phyloP scores from a whole-genome alignment of 192 early-diverging fungal genomes.

The Diversispora eburnea region DNA sequence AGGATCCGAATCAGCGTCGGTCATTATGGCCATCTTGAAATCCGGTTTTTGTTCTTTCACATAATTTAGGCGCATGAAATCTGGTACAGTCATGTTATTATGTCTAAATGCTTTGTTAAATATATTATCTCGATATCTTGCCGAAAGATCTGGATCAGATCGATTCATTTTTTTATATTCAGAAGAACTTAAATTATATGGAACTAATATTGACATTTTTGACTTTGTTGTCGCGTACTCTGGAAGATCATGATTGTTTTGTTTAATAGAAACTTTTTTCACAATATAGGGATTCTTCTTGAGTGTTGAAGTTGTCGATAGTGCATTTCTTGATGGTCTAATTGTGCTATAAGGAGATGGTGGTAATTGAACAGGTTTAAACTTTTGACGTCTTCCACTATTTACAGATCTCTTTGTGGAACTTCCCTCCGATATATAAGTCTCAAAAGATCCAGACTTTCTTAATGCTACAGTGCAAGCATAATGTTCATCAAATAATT shows the following conservation, averaged over 20 bases:
- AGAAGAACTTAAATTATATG: conserved; percentile 6
- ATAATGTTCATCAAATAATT: neutral
- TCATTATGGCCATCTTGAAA: neutral
- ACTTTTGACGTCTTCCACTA: neutral
- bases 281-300: conserved; percentile 12
- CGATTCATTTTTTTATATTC: conserved; percentile 15
- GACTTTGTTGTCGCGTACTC: conserved; percentile 15
- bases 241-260: conserved; percentile 5
- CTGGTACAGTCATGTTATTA: conserved; percentile 13
- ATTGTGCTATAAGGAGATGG: neutral
- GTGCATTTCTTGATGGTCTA: neutral
- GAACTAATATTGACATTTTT: conserved; percentile 16
- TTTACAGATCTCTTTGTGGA: neutral
- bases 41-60: neutral
- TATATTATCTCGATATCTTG: neutral
- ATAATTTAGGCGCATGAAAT: neutral
- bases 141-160: conserved; percentile 16
- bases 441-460: neutral
- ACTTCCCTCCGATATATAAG: neutral
- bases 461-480: neutral
- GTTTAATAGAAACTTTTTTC: neutral
- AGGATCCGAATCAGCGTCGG: neutral
- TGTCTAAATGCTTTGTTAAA: conserved; percentile 7
- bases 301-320: neutral
- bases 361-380: neutral